phyloP scores from a whole-genome alignment of 2,329 filamentous ascomycete genomes.

The Fusarium zealandicum region DNA sequence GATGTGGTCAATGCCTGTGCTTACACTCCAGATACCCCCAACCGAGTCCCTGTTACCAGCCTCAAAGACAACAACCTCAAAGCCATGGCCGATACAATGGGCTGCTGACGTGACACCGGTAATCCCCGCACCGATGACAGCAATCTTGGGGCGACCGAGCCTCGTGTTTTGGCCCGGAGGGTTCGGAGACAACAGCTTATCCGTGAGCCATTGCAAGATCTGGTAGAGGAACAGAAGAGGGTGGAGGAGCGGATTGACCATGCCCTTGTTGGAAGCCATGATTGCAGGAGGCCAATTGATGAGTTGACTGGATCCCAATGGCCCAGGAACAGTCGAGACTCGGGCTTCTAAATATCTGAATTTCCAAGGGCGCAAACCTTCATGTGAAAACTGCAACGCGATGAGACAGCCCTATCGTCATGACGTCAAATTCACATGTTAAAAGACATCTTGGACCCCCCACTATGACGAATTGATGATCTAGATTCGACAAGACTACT shows the following conservation, averaged over 20 bases:
- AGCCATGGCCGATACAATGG: conserved; percentile 85
- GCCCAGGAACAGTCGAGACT: neutral
- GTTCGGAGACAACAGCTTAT: conserved; percentile 71
- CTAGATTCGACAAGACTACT: neutral
- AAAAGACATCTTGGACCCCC: neutral
- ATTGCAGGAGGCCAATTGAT: neutral
- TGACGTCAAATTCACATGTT: conserved; percentile 42
- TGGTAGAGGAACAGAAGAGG: conserved; percentile 69
- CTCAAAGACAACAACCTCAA: conserved; percentile 83
- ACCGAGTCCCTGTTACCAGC: conserved; percentile 69
- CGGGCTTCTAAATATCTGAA: conserved; percentile 2
- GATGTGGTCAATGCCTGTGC: conserved; percentile 34
- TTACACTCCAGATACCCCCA: conserved; percentile 82
- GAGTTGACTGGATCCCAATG: neutral
- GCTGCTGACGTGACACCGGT: conserved; percentile 80
- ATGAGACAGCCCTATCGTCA: conserved; percentile 9
- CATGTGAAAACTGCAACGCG: conserved; percentile 27
- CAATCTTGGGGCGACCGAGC: conserved; percentile 70
- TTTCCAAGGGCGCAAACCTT: neutral
- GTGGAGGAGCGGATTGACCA: conserved; percentile 55
- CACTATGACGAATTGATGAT: conserved; percentile 32
- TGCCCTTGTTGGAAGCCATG: conserved; percentile 45
- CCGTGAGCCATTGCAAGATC: conserved; percentile 69
- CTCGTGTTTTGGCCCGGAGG: conserved; percentile 67
- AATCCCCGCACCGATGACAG: conserved; percentile 74